Evolutionary conservation across 192 early-diverging fungal species (phyloP), one percentile per base, ranked within the genome.

Genomic region (Backusella psychrophila): DNA sequence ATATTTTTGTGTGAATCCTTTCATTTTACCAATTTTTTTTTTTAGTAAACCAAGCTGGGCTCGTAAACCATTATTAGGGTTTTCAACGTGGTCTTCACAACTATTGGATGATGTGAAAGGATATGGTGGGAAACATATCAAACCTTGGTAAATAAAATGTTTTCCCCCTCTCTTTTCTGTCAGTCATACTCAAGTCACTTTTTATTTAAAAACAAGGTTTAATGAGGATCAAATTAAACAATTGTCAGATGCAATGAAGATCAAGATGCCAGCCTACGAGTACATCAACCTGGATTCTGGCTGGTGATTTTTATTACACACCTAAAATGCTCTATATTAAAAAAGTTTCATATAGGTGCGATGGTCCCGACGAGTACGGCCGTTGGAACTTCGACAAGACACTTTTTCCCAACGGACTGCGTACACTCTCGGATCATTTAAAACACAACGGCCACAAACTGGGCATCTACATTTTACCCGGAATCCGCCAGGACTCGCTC

Each of bases 11-110:
- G 14, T 15, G 14, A 17, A 44, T 44, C 14, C 3, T 33, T 44
- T 44, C 15, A 39, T 44, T 44, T 39, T 4, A 29, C n/a, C n/a
- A n/a, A n/a, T n/a, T n/a, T n/a, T n/a, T n/a, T n/a, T n/a, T 29
- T 33, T 33, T 44, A 71, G 69, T 6, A 65, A 52, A 17, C 69
- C 76, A 36, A 26, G 19, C 1, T 77, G 70, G 68, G 76, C 79
- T 6, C 26, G 38, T 14, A 80, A 80, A 21, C 79, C 79, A 19
- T 59, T 80, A 26, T 59, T 80, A 6, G 79, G 79, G 6, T 80
- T 80, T 42, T 80, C 79, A 38, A 80, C 79, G 8, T 80, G 79
- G 79, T 80, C 79, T 46, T 76, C 79, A 34, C 79, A 80, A 23
- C 46, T 80, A 34, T 59, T 80, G n/a, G 79, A 80, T 29, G 69